Evolutionary conservation across 116 monocot genomes (phyloP), one percentile per base, ranked within the genome.

Genomic region (Cymodocea nodosa): DNA sequence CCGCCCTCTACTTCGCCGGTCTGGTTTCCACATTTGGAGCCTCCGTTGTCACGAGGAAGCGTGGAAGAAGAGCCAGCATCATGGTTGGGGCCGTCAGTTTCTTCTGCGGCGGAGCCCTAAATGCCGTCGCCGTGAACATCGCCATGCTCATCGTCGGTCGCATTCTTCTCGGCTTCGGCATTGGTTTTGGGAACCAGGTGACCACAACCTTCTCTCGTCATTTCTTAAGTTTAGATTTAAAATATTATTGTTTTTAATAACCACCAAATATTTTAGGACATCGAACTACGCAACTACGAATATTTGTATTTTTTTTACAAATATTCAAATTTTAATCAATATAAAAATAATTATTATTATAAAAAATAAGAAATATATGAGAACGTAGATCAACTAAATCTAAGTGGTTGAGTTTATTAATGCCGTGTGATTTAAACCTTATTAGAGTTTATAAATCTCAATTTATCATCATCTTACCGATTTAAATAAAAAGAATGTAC

Each of bases 121-220:
- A 97, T 62, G 97, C 97, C 0, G 85, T 74, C 4, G 79, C 97
- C 2, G 52, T 73, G n/a, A 97, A 85, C 70, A 68, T 97, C 15
- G 58, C 67, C 4, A 97, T 97, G 97, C 81, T 97, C 54, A 97
- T 97, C 73, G 15, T 84, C 15, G 97, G 97, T 25, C 79, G 97
- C 5, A 71, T 87, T 37, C 74, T 97, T 14, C 89, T 97, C 18
- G 97, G 97, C 12, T 50, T 85, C 56, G 97, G 97, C n/a, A 97
- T 97, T 53, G 97, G 92, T 0, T 97, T 97, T 23, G 62, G 60
- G 23, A 70, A 69, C n/a, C 69, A 69, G 34, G 66, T 68, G 51
- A 68, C 50, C 51, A 15, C 40, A 40, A 22, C n/a, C n/a, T n/a
- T n/a, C n/a, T n/a, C n/a, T n/a, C n/a, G n/a, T n/a, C n/a, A n/a